phyloP scores from a whole-genome alignment of 2,329 filamentous ascomycete genomes.

The Diaporthe batatas region DNA sequence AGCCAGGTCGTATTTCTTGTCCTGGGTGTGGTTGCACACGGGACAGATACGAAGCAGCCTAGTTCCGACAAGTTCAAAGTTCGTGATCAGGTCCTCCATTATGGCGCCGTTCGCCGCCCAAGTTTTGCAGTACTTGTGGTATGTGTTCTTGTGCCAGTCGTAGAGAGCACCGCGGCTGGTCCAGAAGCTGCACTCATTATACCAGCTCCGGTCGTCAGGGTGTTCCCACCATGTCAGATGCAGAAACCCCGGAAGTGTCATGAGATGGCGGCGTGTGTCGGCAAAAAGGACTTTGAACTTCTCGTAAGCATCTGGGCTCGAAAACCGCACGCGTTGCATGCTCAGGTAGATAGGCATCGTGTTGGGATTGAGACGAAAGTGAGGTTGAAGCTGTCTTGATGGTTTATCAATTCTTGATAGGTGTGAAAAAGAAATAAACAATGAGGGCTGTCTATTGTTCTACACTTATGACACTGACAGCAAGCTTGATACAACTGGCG shows the following conservation, averaged over 20 bases:
- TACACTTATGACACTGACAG: neutral
- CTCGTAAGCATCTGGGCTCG: conserved; percentile 27
- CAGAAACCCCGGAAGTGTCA: conserved; percentile 36
- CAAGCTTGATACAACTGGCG: neutral
- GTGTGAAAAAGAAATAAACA: neutral
- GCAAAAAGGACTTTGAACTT: conserved; percentile 37
- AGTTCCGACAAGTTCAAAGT: conserved; percentile 33
- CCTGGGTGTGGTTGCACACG: conserved; percentile 33
- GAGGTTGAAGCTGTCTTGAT: too few relatives aligned
- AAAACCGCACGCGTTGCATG: conserved; percentile 28
- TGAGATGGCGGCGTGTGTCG: conserved; percentile 33
- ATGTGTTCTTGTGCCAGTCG: conserved; percentile 38
- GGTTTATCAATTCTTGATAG: neutral
- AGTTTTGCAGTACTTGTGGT: conserved; percentile 37
- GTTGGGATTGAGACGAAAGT: neutral
- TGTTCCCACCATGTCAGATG: conserved; percentile 37
- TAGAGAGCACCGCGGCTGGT: conserved; percentile 36
- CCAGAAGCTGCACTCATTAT: conserved; percentile 37
- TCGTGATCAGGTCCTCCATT: conserved; percentile 35
- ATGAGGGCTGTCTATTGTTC: neutral
- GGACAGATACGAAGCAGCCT: conserved; percentile 27
- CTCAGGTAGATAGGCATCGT: conserved; percentile 7
- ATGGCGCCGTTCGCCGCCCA: conserved; percentile 35
- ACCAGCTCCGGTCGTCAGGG: conserved; percentile 33
- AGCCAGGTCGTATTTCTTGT: conserved; percentile 35